phyloP scores from a whole-genome alignment of 2,329 filamentous ascomycete genomes.

The Aspergillus glaucus region DNA sequence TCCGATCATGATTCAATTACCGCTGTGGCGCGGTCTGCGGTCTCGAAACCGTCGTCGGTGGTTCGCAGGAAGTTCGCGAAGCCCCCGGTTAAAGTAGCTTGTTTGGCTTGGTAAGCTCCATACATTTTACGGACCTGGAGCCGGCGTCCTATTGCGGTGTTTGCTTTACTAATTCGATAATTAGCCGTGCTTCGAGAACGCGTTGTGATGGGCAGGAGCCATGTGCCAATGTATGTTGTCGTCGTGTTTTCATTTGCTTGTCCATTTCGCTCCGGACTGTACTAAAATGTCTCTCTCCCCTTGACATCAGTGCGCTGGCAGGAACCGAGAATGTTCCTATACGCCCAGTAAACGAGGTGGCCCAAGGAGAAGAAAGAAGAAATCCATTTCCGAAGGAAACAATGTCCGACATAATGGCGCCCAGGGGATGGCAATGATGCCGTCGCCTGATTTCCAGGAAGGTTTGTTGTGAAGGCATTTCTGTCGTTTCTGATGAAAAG shows the following conservation, averaged over 20 bases:
- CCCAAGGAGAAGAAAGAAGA: conserved; percentile 37
- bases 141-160: neutral
- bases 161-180: neutral
- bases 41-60: conserved; percentile 24
- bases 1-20: neutral
- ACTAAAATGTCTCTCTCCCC: neutral
- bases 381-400: conserved; percentile 16
- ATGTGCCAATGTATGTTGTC: conserved; percentile 36
- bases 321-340: conserved; percentile 37
- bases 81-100: conserved; percentile 41
- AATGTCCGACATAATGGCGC: conserved; percentile 14
- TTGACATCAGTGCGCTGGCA: conserved; percentile 30
- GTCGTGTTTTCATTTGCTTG: neutral
- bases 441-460: conserved; percentile 24
- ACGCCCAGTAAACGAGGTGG: conserved; percentile 40
- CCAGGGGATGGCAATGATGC: conserved; percentile 16
- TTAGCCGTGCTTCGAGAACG: conserved; percentile 38
- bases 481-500: neutral
- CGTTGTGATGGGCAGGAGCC: conserved; percentile 40
- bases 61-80: conserved; percentile 40
- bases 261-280: neutral
- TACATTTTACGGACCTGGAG: neutral
- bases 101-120: conserved; percentile 35
- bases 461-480: conserved; percentile 20
- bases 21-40: neutral